Conservation (phyloP, 192 early-diverging fungal genomes). For the Entophlyctis luteolus region DNA sequence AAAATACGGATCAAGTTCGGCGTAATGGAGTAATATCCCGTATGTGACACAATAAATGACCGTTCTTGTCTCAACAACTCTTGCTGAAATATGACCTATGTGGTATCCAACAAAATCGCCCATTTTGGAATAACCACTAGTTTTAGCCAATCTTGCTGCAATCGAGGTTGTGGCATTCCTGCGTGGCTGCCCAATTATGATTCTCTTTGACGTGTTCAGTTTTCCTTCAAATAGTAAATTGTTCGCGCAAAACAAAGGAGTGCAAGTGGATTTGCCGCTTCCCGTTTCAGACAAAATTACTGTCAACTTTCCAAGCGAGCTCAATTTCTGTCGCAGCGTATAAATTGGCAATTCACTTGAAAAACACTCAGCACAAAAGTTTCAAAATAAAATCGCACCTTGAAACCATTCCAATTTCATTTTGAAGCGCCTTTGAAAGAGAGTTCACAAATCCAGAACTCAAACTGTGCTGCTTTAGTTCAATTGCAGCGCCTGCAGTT, state of each 20-base stretch:
- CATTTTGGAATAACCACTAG: too few relatives aligned
- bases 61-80: constrained; percentile 7
- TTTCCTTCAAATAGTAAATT: constrained; percentile 7
- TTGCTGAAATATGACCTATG: constrained; percentile 17
- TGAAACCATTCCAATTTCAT: too few relatives aligned
- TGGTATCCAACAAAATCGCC: constrained; percentile 30
- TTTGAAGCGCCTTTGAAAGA: too few relatives aligned
- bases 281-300: constrained; percentile 4
- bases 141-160: constrained; percentile 13
- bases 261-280: constrained; percentile 25
- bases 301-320: background rate
- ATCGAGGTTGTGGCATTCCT: constrained; percentile 27
- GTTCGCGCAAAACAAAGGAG: constrained; percentile 25
- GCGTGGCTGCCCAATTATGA: constrained; percentile 35
- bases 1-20: constrained; percentile 8
- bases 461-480: too few relatives aligned
- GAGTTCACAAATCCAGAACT: too few relatives aligned
- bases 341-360: too few relatives aligned
- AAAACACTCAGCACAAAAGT: too few relatives aligned
- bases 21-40: constrained; percentile 30
- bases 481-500: too few relatives aligned
- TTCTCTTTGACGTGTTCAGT: background rate
- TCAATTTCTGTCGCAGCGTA: too few relatives aligned
- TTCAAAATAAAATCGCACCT: too few relatives aligned
- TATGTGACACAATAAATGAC: constrained; percentile 29